A percentile compares a stretch with the other conserved stretches of the same genome.
Conservation (phyloP, 2,329 filamentous ascomycete genomes). For the Dactylellina cionopaga region DNA sequence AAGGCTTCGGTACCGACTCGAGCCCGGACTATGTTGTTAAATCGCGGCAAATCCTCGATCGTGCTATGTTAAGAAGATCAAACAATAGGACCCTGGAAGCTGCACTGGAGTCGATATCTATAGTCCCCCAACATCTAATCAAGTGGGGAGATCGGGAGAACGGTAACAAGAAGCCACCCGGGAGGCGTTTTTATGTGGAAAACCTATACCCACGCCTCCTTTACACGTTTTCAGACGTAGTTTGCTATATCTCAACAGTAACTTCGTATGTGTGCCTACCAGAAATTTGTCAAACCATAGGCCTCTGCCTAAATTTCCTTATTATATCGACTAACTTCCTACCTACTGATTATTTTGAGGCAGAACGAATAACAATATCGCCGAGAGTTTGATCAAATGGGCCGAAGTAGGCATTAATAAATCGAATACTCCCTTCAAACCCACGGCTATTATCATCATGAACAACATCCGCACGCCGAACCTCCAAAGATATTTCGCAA, state of each 20-base stretch:
- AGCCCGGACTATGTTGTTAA: neutral
- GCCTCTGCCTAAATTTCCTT: neutral
- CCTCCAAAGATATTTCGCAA: neutral
- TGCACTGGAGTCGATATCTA: no score
- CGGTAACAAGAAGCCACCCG: neutral
- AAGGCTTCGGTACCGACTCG: neutral
- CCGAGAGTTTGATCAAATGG: neutral
- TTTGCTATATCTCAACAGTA: neutral
- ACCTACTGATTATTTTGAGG: no score
- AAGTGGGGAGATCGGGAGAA: neutral
- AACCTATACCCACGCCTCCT: constrained; percentile 4
- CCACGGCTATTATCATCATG: neutral
- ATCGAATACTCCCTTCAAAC: neutral
- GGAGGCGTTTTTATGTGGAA: neutral
- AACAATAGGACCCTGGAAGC: no score
- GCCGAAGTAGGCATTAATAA: neutral
- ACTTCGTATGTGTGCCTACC: neutral
- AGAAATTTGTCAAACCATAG: neutral
- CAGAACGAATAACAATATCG: no score
- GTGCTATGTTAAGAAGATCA: no score
- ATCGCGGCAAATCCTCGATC: no score
- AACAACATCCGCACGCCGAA: neutral
- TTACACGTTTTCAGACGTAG: constrained; percentile 1
- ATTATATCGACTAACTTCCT: no score
- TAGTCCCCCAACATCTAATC: no score